Base-by-base conservation (phyloP, 2,329 filamentous ascomycete genomes). In the Calonectria henricotiae region DNA sequence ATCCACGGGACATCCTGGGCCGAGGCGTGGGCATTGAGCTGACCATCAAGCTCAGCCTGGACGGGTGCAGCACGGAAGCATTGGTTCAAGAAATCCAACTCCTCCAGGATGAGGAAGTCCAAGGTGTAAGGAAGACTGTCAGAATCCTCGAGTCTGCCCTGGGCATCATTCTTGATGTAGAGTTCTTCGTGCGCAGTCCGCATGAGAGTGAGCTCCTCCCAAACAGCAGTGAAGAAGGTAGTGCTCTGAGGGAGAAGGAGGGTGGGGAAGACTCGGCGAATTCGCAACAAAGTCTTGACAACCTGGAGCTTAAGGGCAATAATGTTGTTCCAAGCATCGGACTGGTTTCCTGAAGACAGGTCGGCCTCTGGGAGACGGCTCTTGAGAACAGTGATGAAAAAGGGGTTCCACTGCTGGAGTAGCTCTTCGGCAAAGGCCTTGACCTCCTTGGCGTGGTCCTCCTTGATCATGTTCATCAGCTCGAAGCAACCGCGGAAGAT, bases 381-480 rank as follows among this genome's bases (percentile, higher is more conserved):
- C 83, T 96, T 95, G 80, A 98, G 86, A 9, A 93, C 90, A 44
- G 89, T 88, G 75, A 94, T 87, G 85, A 98, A 96, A 85, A 98
- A 98, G 5, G 95, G 94, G 72, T 94, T 92, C 96, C 96, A 99
- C 62, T 90, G 89, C 75, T 87, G 88, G 60, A 98, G 87, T 0
- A 94, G 91, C 79, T 97, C 93, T 71, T 98, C 94, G 64, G 96
- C 95, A 81, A 99, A 99, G 1, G 88, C 88, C 82, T 94, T 96
- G 71, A 98, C 94, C 66, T 94, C 94, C 68, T 89, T 88, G 78
- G 94, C 93, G 83, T 98, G 94, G 76, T 97, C 94, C 75, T 98
- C 95, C 86, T 98, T 93, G 74, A 98, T 93, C 90, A 98, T 97
- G 83, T 98, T 95, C 85, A 99, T 90, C 67, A 96, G 94, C 80